These are phyloP conservation scores for Phycomyces nitens DNA, from an alignment of 192 early-diverging fungal genomes.

Conservation along the genomic window DNA sequence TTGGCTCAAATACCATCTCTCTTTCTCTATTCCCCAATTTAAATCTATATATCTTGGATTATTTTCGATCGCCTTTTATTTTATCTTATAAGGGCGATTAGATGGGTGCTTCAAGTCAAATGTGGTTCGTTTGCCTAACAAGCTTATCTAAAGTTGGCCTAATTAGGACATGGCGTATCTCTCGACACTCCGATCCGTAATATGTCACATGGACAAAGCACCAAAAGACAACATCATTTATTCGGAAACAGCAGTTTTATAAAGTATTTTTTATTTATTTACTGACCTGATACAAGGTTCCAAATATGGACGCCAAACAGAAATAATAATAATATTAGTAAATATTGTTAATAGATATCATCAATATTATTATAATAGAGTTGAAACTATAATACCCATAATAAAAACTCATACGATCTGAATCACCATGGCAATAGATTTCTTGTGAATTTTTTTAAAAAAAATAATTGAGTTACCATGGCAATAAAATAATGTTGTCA, in stretches of 20 bases:
- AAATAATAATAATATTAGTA: slow-evolving; percentile 1
- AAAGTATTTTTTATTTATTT: background rate
- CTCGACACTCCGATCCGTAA: too few species aligned
- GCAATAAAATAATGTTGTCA: too few species aligned
- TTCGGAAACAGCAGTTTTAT: background rate
- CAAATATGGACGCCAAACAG: background rate
- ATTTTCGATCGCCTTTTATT: background rate
- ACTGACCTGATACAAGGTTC: slow-evolving; percentile 3
- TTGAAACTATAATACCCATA: background rate
- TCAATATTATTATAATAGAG: too few species aligned
- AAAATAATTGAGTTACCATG: too few species aligned
- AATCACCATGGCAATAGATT: too few species aligned
- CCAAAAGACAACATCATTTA: slow-evolving; percentile 6
- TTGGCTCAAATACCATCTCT: background rate
- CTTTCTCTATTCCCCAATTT: background rate
- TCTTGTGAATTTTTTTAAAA: too few species aligned
- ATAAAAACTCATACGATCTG: background rate
- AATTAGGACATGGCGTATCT: too few species aligned
- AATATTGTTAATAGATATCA: too few species aligned
- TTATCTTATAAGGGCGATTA: background rate
- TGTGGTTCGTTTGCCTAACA: background rate
- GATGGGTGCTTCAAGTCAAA: background rate
- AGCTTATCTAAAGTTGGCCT: slow-evolving; percentile 4
- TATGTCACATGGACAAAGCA: slow-evolving; percentile 1
- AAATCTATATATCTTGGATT: background rate